These are phyloP conservation scores for Apiospora koreana DNA, from an alignment of 2,329 filamentous ascomycete species.

Conservation along the genomic window DNA sequence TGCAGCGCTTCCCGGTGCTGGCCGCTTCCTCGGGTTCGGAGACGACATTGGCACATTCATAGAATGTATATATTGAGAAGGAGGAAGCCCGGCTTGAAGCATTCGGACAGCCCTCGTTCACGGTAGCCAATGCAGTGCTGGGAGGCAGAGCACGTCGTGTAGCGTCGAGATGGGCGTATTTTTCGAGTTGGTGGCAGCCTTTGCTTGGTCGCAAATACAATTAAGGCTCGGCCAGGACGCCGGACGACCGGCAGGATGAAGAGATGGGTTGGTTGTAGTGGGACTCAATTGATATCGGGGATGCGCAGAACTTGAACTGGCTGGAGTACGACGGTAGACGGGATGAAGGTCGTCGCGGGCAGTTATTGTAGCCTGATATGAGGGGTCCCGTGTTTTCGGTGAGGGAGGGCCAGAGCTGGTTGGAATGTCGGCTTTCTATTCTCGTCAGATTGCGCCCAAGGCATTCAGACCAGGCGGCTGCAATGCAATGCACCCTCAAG, in stretches of 20 bases:
- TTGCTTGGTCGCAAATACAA: neutral
- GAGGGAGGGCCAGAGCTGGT: neutral
- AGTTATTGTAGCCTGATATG: neutral
- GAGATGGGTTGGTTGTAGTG: neutral
- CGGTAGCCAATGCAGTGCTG: neutral
- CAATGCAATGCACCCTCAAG: neutral
- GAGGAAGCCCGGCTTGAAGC: constrained; percentile 11
- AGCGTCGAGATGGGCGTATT: neutral
- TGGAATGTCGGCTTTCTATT: constrained; percentile 2
- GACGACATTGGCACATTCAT: constrained; percentile 17
- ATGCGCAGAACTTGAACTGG: neutral
- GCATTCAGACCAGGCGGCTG: constrained; percentile 2
- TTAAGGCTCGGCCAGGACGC: neutral
- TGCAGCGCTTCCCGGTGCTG: constrained; percentile 31
- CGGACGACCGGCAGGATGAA: neutral
- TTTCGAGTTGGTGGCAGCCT: neutral
- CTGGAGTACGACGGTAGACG: neutral
- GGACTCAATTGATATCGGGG: neutral
- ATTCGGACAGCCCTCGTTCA: neutral
- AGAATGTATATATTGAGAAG: constrained; percentile 10
- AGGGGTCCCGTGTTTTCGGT: constrained; percentile 2
- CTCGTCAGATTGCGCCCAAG: constrained; percentile 7
- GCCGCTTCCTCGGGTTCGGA: constrained; percentile 34
- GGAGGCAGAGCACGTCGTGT: neutral
- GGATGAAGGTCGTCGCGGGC: neutral